A percentile compares a stretch with the other conserved stretches of the same genome.
phyloP scores from a whole-genome alignment of 2,329 filamentous ascomycete species.

The Penicillium sp. region DNA sequence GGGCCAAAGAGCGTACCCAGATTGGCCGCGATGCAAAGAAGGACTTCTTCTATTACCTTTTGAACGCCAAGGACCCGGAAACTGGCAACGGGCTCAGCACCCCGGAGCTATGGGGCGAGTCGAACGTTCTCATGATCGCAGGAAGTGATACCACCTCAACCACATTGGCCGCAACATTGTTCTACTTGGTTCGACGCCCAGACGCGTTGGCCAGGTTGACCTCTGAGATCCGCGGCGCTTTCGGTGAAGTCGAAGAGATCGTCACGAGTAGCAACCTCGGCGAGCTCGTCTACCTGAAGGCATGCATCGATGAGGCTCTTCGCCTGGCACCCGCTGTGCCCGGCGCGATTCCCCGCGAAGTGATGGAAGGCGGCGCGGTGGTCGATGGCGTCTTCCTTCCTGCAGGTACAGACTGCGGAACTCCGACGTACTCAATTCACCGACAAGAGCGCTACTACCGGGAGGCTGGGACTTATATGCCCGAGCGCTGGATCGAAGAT shows the following conservation, averaged over 20 bases:
- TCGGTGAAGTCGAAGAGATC: conserved; percentile 41
- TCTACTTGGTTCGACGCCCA: conserved; percentile 43
- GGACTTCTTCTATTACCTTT: conserved; percentile 75
- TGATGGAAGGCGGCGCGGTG: conserved; percentile 39
- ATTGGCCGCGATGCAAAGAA: conserved; percentile 68
- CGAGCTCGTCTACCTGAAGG: conserved; percentile 42
- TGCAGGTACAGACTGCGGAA: conserved; percentile 63
- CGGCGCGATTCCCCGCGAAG: conserved; percentile 41
- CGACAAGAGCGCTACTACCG: conserved; percentile 66
- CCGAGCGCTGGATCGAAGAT: conserved; percentile 66
- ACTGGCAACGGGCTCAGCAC: conserved; percentile 67
- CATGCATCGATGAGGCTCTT: conserved; percentile 46
- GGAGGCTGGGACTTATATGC: conserved; percentile 59
- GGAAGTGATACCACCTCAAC: conserved; percentile 74
- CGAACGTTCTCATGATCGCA: conserved; percentile 71
- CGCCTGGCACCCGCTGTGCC: conserved; percentile 44
- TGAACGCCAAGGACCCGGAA: conserved; percentile 71
- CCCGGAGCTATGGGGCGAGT: conserved; percentile 70
- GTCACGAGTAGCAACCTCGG: conserved; percentile 37
- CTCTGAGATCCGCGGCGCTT: conserved; percentile 39
- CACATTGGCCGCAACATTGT: conserved; percentile 50
- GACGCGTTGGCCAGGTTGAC: conserved; percentile 33
- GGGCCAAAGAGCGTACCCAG: conserved; percentile 58
- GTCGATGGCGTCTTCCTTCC: conserved; percentile 42
- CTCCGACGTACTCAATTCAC: conserved; percentile 69